These are phyloP conservation scores for Metschnikowia cubensis DNA, from an alignment of 805 yeast genomes.

Conservation along the genomic window DNA sequence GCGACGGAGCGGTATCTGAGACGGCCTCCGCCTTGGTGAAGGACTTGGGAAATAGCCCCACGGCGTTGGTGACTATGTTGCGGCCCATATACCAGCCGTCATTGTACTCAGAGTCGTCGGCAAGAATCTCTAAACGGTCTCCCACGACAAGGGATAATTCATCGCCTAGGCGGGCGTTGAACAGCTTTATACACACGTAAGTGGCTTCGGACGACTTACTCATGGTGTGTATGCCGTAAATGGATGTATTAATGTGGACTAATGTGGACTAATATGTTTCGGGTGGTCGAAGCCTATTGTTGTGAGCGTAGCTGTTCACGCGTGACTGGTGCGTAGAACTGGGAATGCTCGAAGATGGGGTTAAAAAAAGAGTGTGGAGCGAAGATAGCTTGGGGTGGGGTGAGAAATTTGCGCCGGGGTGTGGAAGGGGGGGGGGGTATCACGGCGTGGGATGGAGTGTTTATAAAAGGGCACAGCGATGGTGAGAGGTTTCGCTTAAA, in stretches of 20 bases:
- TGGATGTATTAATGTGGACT: too few relatives aligned
- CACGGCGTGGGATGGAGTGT: not conserved
- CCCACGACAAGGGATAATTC: conserved; percentile 79
- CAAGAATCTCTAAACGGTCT: conserved; percentile 81
- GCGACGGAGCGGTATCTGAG: conserved; percentile 16
- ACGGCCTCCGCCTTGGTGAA: conserved; percentile 56
- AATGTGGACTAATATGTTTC: too few relatives aligned
- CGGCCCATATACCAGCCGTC: conserved; percentile 98
- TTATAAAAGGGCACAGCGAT: not conserved
- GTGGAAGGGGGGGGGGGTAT: not conserved
- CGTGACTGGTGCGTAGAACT: not conserved
- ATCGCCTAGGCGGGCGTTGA: conserved; percentile 82
- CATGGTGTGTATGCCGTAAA: conserved; percentile 1
- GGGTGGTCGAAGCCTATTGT: not conserved
- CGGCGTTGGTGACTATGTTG: conserved; percentile 64
- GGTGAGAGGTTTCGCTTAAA: not conserved
- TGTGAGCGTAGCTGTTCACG: not conserved
- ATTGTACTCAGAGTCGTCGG: conserved; percentile 88
- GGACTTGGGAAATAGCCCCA: conserved; percentile 87
- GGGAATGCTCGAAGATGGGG: not conserved
- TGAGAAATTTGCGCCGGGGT: not conserved
- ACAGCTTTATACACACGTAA: conserved; percentile 74
- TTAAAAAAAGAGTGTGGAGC: not conserved
- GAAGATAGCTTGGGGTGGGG: too few relatives aligned
- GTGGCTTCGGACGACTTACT: conserved; percentile 17